Percentiles rank a stretch among this genome's conserved stretches.
These are phyloP conservation scores for Exophiala mesophila DNA, from an alignment of 2,329 filamentous ascomycete species.

Conservation along the genomic window DNA sequence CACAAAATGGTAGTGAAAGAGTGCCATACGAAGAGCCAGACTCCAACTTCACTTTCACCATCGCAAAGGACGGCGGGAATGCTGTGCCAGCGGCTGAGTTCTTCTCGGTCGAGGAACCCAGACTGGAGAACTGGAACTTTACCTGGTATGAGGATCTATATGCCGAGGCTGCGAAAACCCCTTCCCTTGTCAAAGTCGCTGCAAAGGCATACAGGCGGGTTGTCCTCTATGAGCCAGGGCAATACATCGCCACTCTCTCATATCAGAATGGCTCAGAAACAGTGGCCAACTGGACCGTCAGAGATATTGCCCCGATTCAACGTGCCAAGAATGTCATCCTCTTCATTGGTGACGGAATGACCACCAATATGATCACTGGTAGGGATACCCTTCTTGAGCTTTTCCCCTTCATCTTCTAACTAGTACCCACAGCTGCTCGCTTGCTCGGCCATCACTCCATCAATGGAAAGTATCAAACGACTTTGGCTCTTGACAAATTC, in stretches of 20 bases:
- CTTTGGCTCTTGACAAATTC: constrained; percentile 74
- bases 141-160: constrained; percentile 81
- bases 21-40: constrained; percentile 64
- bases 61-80: constrained; percentile 51
- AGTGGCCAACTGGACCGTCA: constrained; percentile 70
- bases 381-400: no score
- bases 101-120: constrained; percentile 65
- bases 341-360: constrained; percentile 70
- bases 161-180: constrained; percentile 63
- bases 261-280: constrained; percentile 72
- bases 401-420: no score
- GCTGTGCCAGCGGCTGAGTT: constrained; percentile 57
- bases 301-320: constrained; percentile 62
- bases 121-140: constrained; percentile 76
- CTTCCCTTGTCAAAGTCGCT: constrained; percentile 73
- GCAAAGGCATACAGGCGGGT: constrained; percentile 73
- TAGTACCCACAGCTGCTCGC: constrained; percentile 72
- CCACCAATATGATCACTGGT: constrained; percentile 42
- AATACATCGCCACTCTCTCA: constrained; percentile 68
- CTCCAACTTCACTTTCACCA: constrained; percentile 68
- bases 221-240: constrained; percentile 70
- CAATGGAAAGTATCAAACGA: constrained; percentile 77
- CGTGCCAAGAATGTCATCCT: constrained; percentile 81
- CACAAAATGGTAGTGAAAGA: constrained; percentile 75
- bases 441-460: constrained; percentile 75